Evolutionary conservation across 2,329 filamentous ascomycete genomes (phyloP), one percentile per base, ranked within the genome.

Genomic region (Myriosclerotinia duriaeana): DNA sequence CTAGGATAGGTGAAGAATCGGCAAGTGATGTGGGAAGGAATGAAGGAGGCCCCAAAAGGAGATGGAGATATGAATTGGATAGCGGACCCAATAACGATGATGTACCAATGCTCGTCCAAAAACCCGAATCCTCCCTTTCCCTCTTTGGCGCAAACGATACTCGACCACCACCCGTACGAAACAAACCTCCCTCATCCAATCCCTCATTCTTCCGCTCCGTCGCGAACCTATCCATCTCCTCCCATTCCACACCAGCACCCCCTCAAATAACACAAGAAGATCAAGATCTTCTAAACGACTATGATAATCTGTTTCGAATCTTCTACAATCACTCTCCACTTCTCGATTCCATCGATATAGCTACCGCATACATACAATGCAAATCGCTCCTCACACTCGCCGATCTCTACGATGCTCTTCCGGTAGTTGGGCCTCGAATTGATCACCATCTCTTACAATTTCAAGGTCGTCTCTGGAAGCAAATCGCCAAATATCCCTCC

Each of bases 391-490:
- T 98, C 52, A 87, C 87, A 15, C 83, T 97, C 22, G 94, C 93
- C n/a, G 93, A 97, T 78, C 92, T 95, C 81, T 97, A 97, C 80
- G 93, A 97, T 76, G 92, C 93, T 17, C 84, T 97, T 15, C 84
- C 88, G 40, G 92, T 97, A 20, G 92, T 96, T 11, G 93, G 93
- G 0, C 91, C 92, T 1, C 87, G 94, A 48, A 91, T 97, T 54
- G 94, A 97, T 78, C 93, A 98, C 79, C 94, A 98, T 77, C 83
- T 98, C 17, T 82, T 98, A 20, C 92, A 95, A 72, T 98, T 97
- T 77, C 92, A 95, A 74, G 91, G 90, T 30, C 86, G 92, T 1
- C 84, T 98, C 2, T 97, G 93, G 89, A 96, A 95, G 78, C 94
- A 97, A 78, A 96, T 97, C 70, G 93, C 93, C 63, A 97, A 97